Evolutionary conservation across 495 filamentous ascomycete species (phyloP).

Genomic region (Neurospora sp.): DNA sequence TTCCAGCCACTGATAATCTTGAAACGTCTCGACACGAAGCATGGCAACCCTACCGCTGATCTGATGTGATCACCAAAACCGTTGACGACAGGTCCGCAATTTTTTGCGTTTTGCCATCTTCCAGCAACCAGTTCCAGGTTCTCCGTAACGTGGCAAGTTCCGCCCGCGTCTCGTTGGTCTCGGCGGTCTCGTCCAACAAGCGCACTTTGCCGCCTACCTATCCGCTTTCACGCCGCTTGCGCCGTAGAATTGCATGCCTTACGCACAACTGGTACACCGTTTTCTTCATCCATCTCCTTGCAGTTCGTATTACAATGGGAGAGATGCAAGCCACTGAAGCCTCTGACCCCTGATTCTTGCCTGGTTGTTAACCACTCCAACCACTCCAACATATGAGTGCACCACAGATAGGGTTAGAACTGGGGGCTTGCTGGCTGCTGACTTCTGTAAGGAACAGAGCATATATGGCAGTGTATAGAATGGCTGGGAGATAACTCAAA

Average conservation of each 20-base stretch:
- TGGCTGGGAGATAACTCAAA: background rate
- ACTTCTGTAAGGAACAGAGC: background rate
- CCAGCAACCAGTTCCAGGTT: background rate
- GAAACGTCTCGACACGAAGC: background rate
- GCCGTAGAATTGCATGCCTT: background rate
- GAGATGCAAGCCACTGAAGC: background rate
- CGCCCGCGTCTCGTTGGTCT: background rate
- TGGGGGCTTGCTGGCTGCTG: background rate
- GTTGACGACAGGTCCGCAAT: background rate
- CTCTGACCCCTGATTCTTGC: background rate
- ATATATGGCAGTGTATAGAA: background rate
- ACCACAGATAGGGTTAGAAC: background rate
- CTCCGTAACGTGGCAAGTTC: background rate
- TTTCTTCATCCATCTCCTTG: background rate
- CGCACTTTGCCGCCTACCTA: background rate
- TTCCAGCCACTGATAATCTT: background rate
- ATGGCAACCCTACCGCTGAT: background rate
- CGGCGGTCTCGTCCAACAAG: background rate
- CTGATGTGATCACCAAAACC: background rate
- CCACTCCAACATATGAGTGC: background rate
- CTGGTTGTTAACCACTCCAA: background rate
- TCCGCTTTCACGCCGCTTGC: background rate
- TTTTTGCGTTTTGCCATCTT: background rate
- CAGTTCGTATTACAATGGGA: background rate
- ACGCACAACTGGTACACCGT: background rate